phyloP scores from a whole-genome alignment of 352 stramenopile species.

The Phytophthora litchii region DNA sequence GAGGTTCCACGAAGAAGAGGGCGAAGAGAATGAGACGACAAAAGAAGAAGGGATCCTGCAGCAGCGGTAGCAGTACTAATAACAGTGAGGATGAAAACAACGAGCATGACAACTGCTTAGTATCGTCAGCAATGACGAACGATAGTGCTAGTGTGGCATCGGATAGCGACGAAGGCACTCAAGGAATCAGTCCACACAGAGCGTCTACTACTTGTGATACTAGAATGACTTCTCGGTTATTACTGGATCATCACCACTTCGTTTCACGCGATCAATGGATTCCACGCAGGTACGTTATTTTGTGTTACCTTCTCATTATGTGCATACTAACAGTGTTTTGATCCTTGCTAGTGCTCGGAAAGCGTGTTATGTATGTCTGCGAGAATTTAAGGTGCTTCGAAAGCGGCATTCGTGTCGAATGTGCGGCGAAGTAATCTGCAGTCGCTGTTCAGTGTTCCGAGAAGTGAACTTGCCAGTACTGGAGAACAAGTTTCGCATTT shows the following conservation, averaged over 20 bases:
- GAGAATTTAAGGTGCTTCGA: slow-evolving; percentile 71
- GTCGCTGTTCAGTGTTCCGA: slow-evolving; percentile 76
- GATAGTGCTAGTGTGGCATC: slow-evolving; percentile 15
- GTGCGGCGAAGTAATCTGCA: slow-evolving; percentile 82
- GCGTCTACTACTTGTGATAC: slow-evolving; percentile 6
- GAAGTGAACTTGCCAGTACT: slow-evolving; percentile 62
- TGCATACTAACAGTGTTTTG: background rate
- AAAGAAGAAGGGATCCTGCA: slow-evolving; percentile 17
- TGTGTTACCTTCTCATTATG: no score
- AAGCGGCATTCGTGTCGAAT: slow-evolving; percentile 85
- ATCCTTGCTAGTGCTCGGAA: slow-evolving; percentile 38
- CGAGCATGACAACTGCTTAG: background rate
- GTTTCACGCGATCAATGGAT: slow-evolving; percentile 65
- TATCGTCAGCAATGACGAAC: slow-evolving; percentile 4
- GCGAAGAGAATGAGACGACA: slow-evolving; percentile 24
- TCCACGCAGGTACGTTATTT: slow-evolving; percentile 30
- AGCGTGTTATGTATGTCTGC: slow-evolving; percentile 66
- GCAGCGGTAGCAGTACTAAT: slow-evolving; percentile 23
- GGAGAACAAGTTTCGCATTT: slow-evolving; percentile 72
- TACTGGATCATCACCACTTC: slow-evolving; percentile 71
- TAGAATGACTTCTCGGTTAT: slow-evolving; percentile 26
- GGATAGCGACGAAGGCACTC: slow-evolving; percentile 18
- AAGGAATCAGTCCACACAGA: slow-evolving; percentile 3
- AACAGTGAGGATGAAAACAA: slow-evolving; percentile 33
- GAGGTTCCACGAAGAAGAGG: slow-evolving; percentile 23